Conservation (phyloP, 768 basidiomycete species). For the Xerocomus brunneocitrinus region DNA sequence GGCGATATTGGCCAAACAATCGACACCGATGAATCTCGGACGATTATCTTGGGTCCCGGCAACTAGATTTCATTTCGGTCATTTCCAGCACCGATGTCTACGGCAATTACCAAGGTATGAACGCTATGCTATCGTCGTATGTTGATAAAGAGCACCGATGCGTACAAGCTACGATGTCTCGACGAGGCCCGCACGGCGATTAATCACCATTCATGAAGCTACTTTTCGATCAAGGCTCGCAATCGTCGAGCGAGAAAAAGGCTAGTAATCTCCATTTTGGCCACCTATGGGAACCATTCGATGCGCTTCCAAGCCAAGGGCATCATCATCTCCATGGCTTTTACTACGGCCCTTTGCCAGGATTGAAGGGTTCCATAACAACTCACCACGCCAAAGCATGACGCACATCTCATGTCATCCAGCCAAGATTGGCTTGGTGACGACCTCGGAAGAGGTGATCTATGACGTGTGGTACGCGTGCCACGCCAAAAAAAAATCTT, state of each 20-base stretch:
- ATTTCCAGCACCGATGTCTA: conserved; percentile 13
- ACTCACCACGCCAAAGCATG: conserved; percentile 12
- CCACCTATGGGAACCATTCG: background rate
- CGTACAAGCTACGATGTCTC: background rate
- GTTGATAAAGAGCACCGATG: conserved; percentile 1
- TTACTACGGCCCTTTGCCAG: background rate
- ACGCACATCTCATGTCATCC: conserved; percentile 16
- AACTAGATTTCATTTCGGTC: conserved; percentile 26
- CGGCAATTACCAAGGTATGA: conserved; percentile 3
- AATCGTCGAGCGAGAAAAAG: conserved; percentile 4
- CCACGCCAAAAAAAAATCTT: background rate
- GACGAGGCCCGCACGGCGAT: background rate
- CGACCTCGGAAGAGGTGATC: background rate
- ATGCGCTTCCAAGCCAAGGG: background rate
- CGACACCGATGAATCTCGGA: background rate
- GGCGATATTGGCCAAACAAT: background rate
- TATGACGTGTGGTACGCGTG: conserved; percentile 18
- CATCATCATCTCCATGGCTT: background rate
- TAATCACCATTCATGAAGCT: background rate
- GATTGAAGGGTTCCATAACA: background rate
- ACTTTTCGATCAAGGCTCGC: background rate
- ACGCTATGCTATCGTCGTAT: background rate
- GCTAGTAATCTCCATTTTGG: background rate
- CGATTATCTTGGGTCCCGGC: conserved; percentile 4
- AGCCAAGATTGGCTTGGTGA: conserved; percentile 14